Evolutionary conservation across 2,329 filamentous ascomycete genomes (phyloP).

Genomic region (Cladorrhinum sp.): DNA sequence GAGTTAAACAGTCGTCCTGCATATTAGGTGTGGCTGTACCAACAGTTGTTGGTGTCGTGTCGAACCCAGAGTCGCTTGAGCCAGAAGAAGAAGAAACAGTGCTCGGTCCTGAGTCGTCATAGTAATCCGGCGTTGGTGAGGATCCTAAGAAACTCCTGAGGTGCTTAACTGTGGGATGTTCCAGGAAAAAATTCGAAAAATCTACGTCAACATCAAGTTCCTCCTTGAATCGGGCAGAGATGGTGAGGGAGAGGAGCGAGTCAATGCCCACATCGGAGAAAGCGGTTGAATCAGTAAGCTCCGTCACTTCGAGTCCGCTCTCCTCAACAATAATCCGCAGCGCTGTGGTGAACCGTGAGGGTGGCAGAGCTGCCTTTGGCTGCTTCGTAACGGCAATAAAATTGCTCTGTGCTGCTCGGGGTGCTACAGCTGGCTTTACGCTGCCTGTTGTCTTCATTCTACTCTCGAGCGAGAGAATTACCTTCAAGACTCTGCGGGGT

Average conservation of each 20-base stretch:
- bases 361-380: slow-evolving; percentile 31
- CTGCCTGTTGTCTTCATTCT: background rate
- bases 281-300: slow-evolving; percentile 52
- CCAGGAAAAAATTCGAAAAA: slow-evolving; percentile 48
- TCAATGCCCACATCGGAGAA: slow-evolving; percentile 58
- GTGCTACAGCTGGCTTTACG: background rate
- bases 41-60: slow-evolving; percentile 1
- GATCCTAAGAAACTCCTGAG: slow-evolving; percentile 41
- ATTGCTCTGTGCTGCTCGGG: slow-evolving; percentile 4
- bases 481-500: slow-evolving; percentile 61
- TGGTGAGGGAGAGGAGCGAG: slow-evolving; percentile 56
- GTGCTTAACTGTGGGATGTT: slow-evolving; percentile 50
- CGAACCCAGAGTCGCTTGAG: background rate
- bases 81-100: background rate
- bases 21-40: background rate
- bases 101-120: background rate
- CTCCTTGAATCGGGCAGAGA: slow-evolving; percentile 52
- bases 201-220: slow-evolving; percentile 49
- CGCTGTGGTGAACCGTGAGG: slow-evolving; percentile 41
- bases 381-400: slow-evolving; percentile 41
- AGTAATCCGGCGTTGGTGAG: slow-evolving; percentile 19
- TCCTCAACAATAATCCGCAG: slow-evolving; percentile 54
- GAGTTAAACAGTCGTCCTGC: background rate
- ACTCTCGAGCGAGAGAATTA: slow-evolving; percentile 27
- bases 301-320: slow-evolving; percentile 50